A percentile compares a stretch with the other conserved stretches of the same genome.
Evolutionary conservation across 768 basidiomycete species (phyloP).

Genomic region (Tylopilus sp.): DNA sequence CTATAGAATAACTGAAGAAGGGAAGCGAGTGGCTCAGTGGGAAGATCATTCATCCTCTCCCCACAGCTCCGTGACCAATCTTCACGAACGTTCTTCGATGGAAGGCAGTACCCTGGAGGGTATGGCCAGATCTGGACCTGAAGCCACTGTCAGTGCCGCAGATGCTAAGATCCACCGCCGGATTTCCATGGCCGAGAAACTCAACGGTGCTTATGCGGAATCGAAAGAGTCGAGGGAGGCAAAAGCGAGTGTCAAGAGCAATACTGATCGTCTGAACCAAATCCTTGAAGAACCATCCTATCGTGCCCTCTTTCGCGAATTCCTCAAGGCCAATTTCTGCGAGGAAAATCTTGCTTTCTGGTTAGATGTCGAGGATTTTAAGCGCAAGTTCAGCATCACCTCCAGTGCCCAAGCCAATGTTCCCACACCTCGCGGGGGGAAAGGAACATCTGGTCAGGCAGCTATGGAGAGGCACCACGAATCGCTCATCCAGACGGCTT

Average conservation of each 20-base stretch:
- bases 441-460: constrained; percentile 65
- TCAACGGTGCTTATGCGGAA: constrained; percentile 50
- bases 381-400: constrained; percentile 92
- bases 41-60: constrained; percentile 56
- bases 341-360: constrained; percentile 98
- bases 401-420: constrained; percentile 77
- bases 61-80: constrained; percentile 60
- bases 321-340: constrained; percentile 90
- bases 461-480: constrained; percentile 99
- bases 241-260: constrained; percentile 75
- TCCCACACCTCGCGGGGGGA: constrained; percentile 38
- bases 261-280: constrained; percentile 84
- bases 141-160: constrained; percentile 30
- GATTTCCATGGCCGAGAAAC: constrained; percentile 72
- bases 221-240: constrained; percentile 41
- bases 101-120: constrained; percentile 36
- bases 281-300: constrained; percentile 92
- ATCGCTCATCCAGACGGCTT: constrained; percentile 89
- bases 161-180: constrained; percentile 74
- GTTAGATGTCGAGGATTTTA: constrained; percentile 97
- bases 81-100: constrained; percentile 59
- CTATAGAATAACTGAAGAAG: constrained; percentile 93
- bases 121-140: constrained; percentile 21
- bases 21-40: constrained; percentile 84
- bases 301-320: constrained; percentile 90